Evolutionary conservation across 345 rosid genomes (phyloP).

Genomic region (Arabis alpina): DNA sequence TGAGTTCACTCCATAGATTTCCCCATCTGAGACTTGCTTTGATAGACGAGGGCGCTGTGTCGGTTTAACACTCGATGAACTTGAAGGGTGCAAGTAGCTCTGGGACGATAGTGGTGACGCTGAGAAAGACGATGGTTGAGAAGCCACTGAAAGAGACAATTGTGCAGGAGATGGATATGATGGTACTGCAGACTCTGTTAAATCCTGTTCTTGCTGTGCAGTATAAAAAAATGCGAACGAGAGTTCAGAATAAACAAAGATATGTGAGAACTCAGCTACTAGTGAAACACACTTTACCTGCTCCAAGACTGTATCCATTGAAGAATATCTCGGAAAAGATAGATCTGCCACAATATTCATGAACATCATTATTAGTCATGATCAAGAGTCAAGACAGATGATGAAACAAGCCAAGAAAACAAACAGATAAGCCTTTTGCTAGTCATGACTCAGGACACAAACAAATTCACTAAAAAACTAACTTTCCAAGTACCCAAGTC

Average conservation of each 20-base stretch:
- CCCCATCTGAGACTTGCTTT: slow-evolving; percentile 50
- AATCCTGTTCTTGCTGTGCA: slow-evolving; percentile 50
- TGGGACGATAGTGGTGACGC: slow-evolving; percentile 61
- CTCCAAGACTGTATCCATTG: slow-evolving; percentile 62
- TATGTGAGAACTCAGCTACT: slow-evolving; percentile 11
- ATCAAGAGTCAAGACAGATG: slow-evolving; percentile 30
- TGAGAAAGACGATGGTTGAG: slow-evolving; percentile 59
- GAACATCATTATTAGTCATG: neutral
- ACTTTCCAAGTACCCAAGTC: slow-evolving; percentile 11
- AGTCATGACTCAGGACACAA: neutral
- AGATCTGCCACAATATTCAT: slow-evolving; percentile 57
- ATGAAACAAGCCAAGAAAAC: slow-evolving; percentile 13
- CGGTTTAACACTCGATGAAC: slow-evolving; percentile 52
- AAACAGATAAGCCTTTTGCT: slow-evolving; percentile 9
- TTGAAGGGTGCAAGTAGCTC: slow-evolving; percentile 51
- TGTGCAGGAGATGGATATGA: slow-evolving; percentile 61
- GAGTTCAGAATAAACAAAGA: slow-evolving; percentile 24
- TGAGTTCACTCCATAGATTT: slow-evolving; percentile 32
- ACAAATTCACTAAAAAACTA: neutral
- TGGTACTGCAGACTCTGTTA: slow-evolving; percentile 53
- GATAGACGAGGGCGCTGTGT: slow-evolving; percentile 46
- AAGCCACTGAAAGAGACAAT: slow-evolving; percentile 64
- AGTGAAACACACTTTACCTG: slow-evolving; percentile 57
- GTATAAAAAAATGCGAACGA: slow-evolving; percentile 15
- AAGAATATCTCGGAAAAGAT: slow-evolving; percentile 64